A percentile compares a stretch with the other conserved stretches of the same genome.
phyloP scores from a whole-genome alignment of 208 protist species.

The Leishmania turanica region DNA sequence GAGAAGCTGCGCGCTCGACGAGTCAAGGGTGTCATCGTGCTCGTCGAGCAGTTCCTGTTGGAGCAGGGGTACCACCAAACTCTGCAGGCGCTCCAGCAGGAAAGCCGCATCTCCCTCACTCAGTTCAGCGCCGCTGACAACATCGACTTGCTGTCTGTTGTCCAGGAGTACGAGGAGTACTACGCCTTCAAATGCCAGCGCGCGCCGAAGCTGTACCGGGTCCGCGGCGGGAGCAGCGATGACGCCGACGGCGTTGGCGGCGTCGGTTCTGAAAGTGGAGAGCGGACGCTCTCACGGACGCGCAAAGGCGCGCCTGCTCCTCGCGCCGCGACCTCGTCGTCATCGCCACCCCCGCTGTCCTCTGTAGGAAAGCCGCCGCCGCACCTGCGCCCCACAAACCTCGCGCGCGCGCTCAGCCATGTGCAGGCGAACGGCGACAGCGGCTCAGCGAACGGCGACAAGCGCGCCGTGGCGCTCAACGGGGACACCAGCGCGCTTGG shows the following conservation, averaged over 20 bases:
- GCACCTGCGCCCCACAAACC: constrained; percentile 22
- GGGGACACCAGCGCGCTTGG: not conserved
- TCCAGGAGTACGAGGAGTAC: constrained; percentile 90
- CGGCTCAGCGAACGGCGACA: not conserved
- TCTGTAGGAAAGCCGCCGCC: constrained; percentile 10
- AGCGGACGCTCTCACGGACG: constrained; percentile 44
- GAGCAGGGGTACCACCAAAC: constrained; percentile 84
- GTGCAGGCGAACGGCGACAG: not conserved
- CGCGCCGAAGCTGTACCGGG: constrained; percentile 84
- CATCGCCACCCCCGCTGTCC: not conserved
- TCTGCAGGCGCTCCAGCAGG: constrained; percentile 81
- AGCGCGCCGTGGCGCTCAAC: not conserved
- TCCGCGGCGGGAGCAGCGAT: constrained; percentile 30
- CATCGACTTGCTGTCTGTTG: constrained; percentile 82
- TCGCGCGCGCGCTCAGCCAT: constrained; percentile 24
- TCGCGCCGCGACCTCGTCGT: not conserved
- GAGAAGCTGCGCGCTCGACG: constrained; percentile 71
- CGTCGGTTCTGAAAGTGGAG: constrained; percentile 37
- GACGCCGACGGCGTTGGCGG: constrained; percentile 23
- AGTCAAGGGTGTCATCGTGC: constrained; percentile 77
- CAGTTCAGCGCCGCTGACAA: constrained; percentile 86
- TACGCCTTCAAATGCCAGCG: constrained; percentile 86
- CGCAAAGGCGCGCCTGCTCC: constrained; percentile 4
- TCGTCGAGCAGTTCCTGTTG: constrained; percentile 83
- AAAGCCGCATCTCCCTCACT: constrained; percentile 74